Evolutionary conservation across 768 basidiomycete genomes (phyloP).

Genomic region (Lentinula detonsa): DNA sequence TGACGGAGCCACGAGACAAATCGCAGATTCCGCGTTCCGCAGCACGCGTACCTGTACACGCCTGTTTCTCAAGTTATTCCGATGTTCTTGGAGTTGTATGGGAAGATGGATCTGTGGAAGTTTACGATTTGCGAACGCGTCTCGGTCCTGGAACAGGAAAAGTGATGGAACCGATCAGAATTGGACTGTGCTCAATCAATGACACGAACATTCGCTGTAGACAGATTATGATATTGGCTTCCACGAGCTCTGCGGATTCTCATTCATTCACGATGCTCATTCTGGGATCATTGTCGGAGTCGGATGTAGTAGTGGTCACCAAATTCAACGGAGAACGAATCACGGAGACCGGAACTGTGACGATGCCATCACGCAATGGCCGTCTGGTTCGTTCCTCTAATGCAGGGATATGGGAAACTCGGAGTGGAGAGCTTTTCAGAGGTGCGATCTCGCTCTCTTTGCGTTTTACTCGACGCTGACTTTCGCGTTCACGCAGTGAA

Average conservation of each 20-base stretch:
- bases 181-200: slow-evolving; percentile 27
- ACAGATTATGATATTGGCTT: slow-evolving; percentile 22
- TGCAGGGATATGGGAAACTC: slow-evolving; percentile 33
- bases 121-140: slow-evolving; percentile 68
- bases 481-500: slow-evolving; percentile 11
- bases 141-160: slow-evolving; percentile 51
- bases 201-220: slow-evolving; percentile 19
- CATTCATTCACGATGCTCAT: slow-evolving; percentile 20
- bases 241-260: slow-evolving; percentile 5
- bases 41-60: slow-evolving; percentile 55
- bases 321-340: slow-evolving; percentile 16
- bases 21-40: slow-evolving; percentile 11
- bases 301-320: slow-evolving; percentile 26
- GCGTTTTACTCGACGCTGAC: not conserved
- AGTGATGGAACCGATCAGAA: slow-evolving; percentile 47
- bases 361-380: slow-evolving; percentile 30
- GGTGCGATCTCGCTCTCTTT: slow-evolving; percentile 23
- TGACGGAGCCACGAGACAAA: slow-evolving; percentile 15
- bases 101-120: slow-evolving; percentile 58
- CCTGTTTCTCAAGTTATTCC: slow-evolving; percentile 48
- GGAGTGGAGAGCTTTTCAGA: slow-evolving; percentile 40
- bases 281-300: slow-evolving; percentile 32
- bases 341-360: not conserved
- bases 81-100: slow-evolving; percentile 66
- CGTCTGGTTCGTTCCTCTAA: slow-evolving; percentile 34